Conservation (phyloP, 345 rosid genomes). For the Brassica juncea region DNA sequence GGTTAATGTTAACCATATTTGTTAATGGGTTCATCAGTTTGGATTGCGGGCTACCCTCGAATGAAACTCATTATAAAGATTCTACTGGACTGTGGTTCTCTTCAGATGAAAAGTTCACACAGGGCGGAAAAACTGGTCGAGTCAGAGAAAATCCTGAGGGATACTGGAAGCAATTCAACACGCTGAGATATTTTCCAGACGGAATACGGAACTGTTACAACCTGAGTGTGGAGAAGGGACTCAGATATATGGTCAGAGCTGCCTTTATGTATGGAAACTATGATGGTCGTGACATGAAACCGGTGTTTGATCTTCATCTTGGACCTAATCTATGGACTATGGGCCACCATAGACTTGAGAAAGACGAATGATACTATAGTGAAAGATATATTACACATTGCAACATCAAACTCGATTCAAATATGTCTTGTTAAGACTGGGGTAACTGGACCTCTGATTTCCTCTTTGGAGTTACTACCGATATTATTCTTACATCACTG, state of each 20-base stretch:
- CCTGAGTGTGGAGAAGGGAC: conserved; percentile 33
- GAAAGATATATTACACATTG: no score
- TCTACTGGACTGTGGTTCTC: background rate
- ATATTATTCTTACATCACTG: no score
- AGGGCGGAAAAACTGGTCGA: no score
- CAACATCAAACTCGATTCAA: no score
- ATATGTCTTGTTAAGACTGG: no score
- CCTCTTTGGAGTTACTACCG: no score
- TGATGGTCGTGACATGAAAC: background rate
- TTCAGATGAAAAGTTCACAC: background rate
- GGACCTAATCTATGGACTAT: conserved; percentile 10
- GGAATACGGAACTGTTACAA: conserved; percentile 51
- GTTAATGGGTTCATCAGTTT: background rate
- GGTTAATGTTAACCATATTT: background rate
- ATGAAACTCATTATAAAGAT: background rate
- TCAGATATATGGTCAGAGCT: conserved; percentile 36
- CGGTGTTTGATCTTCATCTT: conserved; percentile 23
- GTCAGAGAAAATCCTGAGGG: no score
- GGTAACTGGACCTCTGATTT: no score
- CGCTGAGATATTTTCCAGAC: conserved; percentile 41
- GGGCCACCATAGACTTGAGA: no score
- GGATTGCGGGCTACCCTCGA: background rate
- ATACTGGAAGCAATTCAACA: background rate
- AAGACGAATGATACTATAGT: no score
- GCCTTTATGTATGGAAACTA: conserved; percentile 47